A percentile compares a stretch with the other conserved stretches of the same genome.
Conservation (phyloP, 768 basidiomycete genomes). For the Harrya chromipes region DNA sequence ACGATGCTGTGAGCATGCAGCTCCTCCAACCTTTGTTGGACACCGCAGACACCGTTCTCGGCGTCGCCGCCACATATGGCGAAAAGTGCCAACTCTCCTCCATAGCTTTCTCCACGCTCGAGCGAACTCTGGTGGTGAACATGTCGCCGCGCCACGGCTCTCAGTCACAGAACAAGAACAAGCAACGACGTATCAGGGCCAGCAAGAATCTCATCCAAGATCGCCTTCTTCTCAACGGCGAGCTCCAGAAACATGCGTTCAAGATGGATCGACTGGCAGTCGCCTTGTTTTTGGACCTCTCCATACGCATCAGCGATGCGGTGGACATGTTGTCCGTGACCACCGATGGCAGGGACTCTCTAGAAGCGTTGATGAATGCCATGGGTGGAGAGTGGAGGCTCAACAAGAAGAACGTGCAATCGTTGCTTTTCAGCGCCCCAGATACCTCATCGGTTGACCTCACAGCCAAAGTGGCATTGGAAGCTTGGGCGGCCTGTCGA, state of each 20-base stretch:
- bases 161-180: not conserved
- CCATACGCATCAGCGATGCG: constrained; percentile 31
- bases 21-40: constrained; percentile 31
- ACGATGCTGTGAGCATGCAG: constrained; percentile 21
- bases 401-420: constrained; percentile 22
- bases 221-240: constrained; percentile 30
- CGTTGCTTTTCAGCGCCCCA: constrained; percentile 29
- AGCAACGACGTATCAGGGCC: constrained; percentile 1
- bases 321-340: constrained; percentile 42
- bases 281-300: constrained; percentile 40
- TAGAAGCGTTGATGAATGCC: constrained; percentile 32
- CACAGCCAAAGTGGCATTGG: constrained; percentile 30
- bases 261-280: constrained; percentile 44
- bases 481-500: constrained; percentile 46
- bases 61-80: constrained; percentile 44
- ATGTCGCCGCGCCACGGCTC: constrained; percentile 18
- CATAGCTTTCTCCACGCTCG: constrained; percentile 40
- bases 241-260: constrained; percentile 38
- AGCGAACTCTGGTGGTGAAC: constrained; percentile 35
- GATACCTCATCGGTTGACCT: constrained; percentile 16
- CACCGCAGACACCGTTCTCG: constrained; percentile 28
- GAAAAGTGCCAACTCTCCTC: constrained; percentile 31
- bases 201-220: constrained; percentile 28
- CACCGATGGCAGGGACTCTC: constrained; percentile 28
- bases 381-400: constrained; percentile 38